A percentile compares a stretch with the other conserved stretches of the same genome.
Conservation (phyloP, 192 early-diverging fungal genomes). For the Powellomyces hirtus region DNA sequence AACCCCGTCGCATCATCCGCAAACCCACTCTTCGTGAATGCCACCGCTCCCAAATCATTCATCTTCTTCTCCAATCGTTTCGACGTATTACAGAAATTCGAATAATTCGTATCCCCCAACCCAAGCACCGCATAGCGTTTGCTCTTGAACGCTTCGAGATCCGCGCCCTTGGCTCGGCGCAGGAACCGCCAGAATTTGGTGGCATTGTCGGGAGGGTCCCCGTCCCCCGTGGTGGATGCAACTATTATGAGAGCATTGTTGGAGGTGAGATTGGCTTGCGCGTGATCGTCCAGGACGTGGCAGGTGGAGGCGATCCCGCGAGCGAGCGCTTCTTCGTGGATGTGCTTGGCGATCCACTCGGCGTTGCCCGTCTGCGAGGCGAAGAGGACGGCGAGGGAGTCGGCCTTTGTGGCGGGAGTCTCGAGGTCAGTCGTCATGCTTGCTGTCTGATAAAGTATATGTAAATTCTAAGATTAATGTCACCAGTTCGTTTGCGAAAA, state of each 20-base stretch:
- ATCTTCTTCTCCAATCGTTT: slow-evolving; percentile 77
- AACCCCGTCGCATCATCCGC: slow-evolving; percentile 93
- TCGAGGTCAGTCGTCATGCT: too few relatives aligned
- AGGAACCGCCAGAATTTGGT: slow-evolving; percentile 85
- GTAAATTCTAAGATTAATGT: too few relatives aligned
- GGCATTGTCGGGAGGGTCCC: slow-evolving; percentile 94
- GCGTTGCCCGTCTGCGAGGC: slow-evolving; percentile 95
- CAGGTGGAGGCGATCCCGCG: slow-evolving; percentile 67
- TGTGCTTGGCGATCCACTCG: slow-evolving; percentile 85
- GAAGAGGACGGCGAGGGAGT: slow-evolving; percentile 57
- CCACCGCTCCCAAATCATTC: slow-evolving; percentile 66
- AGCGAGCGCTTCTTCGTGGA: slow-evolving; percentile 70
- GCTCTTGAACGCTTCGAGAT: slow-evolving; percentile 61
- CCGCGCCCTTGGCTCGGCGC: slow-evolving; percentile 47
- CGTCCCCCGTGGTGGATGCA: slow-evolving; percentile 90
- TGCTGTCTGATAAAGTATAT: too few relatives aligned
- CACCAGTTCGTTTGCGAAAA: too few relatives aligned
- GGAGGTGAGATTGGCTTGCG: slow-evolving; percentile 54
- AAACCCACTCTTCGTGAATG: slow-evolving; percentile 74
- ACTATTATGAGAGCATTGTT: slow-evolving; percentile 72
- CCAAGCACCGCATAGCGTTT: slow-evolving; percentile 59
- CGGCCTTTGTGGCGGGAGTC: too few relatives aligned
- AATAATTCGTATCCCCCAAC: slow-evolving; percentile 93
- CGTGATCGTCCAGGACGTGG: slow-evolving; percentile 72
- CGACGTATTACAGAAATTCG: slow-evolving; percentile 86